Conservation (phyloP, 2,329 filamentous ascomycete genomes). For the Aspergillus ibericus region DNA sequence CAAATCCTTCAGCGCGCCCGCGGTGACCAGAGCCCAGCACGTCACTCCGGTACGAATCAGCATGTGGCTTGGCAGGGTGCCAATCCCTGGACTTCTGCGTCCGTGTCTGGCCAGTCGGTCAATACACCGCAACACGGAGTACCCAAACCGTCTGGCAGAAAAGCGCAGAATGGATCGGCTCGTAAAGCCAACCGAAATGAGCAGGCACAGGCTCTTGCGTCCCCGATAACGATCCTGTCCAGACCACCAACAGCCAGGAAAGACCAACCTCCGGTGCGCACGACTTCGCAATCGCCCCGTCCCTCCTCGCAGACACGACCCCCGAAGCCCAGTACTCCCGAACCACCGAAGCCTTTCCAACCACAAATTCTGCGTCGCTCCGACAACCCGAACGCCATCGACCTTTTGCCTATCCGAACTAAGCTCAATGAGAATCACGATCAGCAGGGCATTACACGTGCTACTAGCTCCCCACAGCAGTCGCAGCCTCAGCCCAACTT, state of each 20-base stretch:
- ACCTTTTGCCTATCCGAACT: constrained; percentile 28
- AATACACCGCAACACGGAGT: constrained; percentile 40
- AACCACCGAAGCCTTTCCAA: constrained; percentile 50
- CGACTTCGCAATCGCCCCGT: constrained; percentile 8
- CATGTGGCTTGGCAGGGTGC: constrained; percentile 15
- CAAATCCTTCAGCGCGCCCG: constrained; percentile 36
- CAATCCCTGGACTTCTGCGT: constrained; percentile 36
- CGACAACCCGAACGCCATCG: constrained; percentile 36
- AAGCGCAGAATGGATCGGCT: constrained; percentile 21
- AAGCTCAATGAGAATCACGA: constrained; percentile 22
- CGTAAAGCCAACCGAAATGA: constrained; percentile 25
- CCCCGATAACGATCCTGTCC: constrained; percentile 40
- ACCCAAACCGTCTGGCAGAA: constrained; percentile 28
- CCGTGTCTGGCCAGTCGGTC: constrained; percentile 39
- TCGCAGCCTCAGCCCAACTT: constrained; percentile 25
- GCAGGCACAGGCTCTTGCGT: constrained; percentile 26
- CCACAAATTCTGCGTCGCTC: constrained; percentile 56
- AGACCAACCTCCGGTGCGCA: constrained; percentile 19
- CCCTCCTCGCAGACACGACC: constrained; percentile 16
- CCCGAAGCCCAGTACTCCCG: constrained; percentile 29
- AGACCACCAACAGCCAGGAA: constrained; percentile 35
- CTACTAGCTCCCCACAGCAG: constrained; percentile 12
- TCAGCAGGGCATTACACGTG: constrained; percentile 12
- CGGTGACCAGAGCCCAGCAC: constrained; percentile 13
- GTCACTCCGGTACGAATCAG: constrained; percentile 15